Evolutionary conservation across 208 protist genomes (phyloP), one percentile per base, ranked within the genome.

Genomic region (Endotrypanum monterogeii): DNA sequence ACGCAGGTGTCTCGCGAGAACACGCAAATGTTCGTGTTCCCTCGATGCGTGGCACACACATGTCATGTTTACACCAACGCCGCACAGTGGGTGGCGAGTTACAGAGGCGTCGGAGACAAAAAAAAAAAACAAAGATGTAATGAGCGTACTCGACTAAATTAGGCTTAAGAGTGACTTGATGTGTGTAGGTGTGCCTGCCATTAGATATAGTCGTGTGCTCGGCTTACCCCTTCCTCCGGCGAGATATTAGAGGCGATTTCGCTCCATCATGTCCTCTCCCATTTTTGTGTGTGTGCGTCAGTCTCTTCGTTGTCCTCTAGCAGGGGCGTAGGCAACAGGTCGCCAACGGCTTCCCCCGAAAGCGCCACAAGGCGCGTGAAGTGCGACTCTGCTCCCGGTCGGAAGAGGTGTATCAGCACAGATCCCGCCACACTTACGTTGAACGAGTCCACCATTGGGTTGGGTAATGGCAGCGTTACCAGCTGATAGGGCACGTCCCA

Each of bases 361-460:
- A 72, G 66, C 28, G 16, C 67, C 23, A 71, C 68, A 9, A 89
- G 67, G 46, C 79, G 56, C 2, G 51, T 61, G 66, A 94, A 92
- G 61, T 93, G 82, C 41, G 71, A 52, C 54, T 69, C 78, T 9
- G 87, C 92, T 12, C 68, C 67, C 2, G 88, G 87, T 11, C 89
- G 84, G 54, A 96, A 94, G 20, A 87, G 68, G 52, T 94, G 81
- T 48, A 94, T 73, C 71, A 96, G 78, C 14, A 94, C 83, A 7
- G 89, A 90, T 2, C 92, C 92, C 1, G 92, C 89, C 6, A 94
- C 92, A 50, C 77, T 72, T n/a, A 96, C 92, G 80, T 96, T 96
- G 72, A 86, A 82, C 23, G 92, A 96, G 57, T 91, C 82, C 12
- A 96, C 78, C 46, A 82, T 80, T 32, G 81, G 50, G 76, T 96